Evolutionary conservation across 208 protist genomes (phyloP).

Genomic region (Balamuthia mandrillaris): DNA sequence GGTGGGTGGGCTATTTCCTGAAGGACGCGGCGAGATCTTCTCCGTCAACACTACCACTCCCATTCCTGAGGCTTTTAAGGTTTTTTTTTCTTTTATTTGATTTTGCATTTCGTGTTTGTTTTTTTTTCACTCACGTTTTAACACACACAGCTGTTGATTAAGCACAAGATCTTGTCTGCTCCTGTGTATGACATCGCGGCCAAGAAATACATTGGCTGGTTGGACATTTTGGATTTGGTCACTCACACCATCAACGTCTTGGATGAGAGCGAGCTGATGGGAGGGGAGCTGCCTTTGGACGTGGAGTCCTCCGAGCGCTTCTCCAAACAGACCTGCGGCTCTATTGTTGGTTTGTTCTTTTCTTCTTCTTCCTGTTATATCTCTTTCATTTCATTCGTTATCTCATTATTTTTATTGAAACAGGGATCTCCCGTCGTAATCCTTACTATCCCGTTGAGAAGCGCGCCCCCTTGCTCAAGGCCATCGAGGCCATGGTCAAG

Average conservation of each 20-base stretch:
- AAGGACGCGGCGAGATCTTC: neutral
- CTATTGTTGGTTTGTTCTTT: slow-evolving; percentile 39
- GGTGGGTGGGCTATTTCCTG: slow-evolving; percentile 9
- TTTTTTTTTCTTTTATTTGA: neutral
- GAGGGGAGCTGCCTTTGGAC: slow-evolving; percentile 10
- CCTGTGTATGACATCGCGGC: slow-evolving; percentile 5
- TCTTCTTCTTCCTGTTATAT: neutral
- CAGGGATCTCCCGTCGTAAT: slow-evolving; percentile 43
- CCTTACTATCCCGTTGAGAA: slow-evolving; percentile 38
- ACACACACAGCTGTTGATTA: slow-evolving; percentile 36
- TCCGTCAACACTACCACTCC: neutral
- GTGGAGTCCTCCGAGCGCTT: slow-evolving; percentile 38
- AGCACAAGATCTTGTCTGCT: slow-evolving; percentile 45
- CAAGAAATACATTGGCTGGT: slow-evolving; percentile 39
- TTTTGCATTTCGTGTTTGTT: neutral
- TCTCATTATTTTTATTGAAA: neutral
- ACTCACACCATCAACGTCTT: slow-evolving; percentile 29
- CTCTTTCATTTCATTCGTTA: neutral
- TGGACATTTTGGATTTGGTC: slow-evolving; percentile 52
- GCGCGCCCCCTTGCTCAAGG: slow-evolving; percentile 35
- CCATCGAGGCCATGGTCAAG: slow-evolving; percentile 47
- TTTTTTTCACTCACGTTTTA: neutral
- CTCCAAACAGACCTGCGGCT: slow-evolving; percentile 1
- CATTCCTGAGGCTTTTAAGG: slow-evolving; percentile 6
- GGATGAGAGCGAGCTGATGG: slow-evolving; percentile 17